Evolutionary conservation across 2,329 filamentous ascomycete genomes (phyloP).

Genomic region (Aspergillus felis): DNA sequence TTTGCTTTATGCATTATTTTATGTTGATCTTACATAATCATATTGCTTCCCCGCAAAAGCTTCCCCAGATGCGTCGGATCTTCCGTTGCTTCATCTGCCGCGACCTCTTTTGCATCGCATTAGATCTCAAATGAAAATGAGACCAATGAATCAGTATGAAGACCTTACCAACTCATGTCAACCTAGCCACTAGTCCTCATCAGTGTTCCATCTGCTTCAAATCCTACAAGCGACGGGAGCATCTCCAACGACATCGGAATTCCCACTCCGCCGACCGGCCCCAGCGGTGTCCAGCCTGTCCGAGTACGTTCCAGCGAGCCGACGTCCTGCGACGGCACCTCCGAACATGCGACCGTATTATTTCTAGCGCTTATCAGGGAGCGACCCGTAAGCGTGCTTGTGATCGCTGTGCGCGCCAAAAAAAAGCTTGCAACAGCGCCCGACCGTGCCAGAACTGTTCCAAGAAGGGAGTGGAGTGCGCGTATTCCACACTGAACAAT

Average conservation of each 20-base stretch:
- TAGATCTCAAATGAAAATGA: neutral
- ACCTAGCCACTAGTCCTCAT: slow-evolving; percentile 2
- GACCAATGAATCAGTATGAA: neutral
- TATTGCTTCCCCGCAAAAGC: neutral
- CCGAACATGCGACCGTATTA: slow-evolving; percentile 27
- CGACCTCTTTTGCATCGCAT: neutral
- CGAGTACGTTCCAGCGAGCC: slow-evolving; percentile 32
- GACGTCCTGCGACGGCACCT: slow-evolving; percentile 38
- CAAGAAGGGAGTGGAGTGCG: slow-evolving; percentile 17
- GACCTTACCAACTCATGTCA: neutral
- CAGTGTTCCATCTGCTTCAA: slow-evolving; percentile 32
- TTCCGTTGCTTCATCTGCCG: neutral
- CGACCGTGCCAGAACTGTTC: slow-evolving; percentile 29
- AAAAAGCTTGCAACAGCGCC: slow-evolving; percentile 31
- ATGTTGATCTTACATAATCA: neutral
- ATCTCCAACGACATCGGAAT: slow-evolving; percentile 33
- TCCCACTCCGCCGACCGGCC: slow-evolving; percentile 33
- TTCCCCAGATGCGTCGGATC: neutral
- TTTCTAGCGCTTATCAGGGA: slow-evolving; percentile 2
- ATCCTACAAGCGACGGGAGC: slow-evolving; percentile 36
- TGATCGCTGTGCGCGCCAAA: slow-evolving; percentile 33
- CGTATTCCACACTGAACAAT: slow-evolving; percentile 14
- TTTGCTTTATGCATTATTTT: too few species aligned
- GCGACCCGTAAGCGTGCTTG: slow-evolving; percentile 28
- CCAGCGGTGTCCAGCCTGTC: slow-evolving; percentile 29